Evolutionary conservation across 345 rosid genomes (phyloP), one percentile per base, ranked within the genome.

Genomic region (Crucihimalaya himalaica): DNA sequence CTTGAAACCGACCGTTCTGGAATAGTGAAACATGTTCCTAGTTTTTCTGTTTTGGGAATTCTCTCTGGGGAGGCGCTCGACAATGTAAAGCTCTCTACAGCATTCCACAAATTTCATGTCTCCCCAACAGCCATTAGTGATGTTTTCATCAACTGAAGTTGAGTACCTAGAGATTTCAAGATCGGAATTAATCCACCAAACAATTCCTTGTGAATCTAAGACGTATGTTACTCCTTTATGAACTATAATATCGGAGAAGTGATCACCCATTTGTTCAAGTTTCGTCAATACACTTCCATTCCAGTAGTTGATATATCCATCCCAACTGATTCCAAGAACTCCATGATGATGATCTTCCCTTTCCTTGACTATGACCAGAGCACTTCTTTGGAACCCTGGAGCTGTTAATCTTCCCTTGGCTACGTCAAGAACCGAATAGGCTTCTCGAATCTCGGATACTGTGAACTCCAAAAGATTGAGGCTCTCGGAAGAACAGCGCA

Each of bases 1-100:
- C 48, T 59, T 83, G 56, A 83, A 72, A 20, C 63, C 56, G 0
- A 55, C 25, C 1, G 74, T 70, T 15, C 4, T 1, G 2, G 46
- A 14, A 5, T 12, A 4, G 16, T 14, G 7, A 14, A 40, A 5
- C 5, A 0, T 31, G 7, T 6, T n/a, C n/a, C n/a, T 6, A 16
- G 20, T 6, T 23, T n/a, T 35, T 27, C 32, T 31, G 12, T 42
- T 29, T 2, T 11, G 9, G 0, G 4, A 0, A 10, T n/a, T 23
- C 4, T 29, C 19, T 6, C 28, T 19, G 3, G 8, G 0, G 2
- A 56, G 1, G 6, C 55, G 19, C 2, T 58, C 66, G 0, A 57
- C 66, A 70, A 45, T 29, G 21, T 69, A 56, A 20, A 58, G 39
- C 57, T 46, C 55, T n/a, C 66, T 18, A 70, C 66, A 32, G 10